These are phyloP conservation scores for Agrostemma githago DNA, from an alignment of 148 eudicot genomes.

Conservation along the genomic window DNA sequence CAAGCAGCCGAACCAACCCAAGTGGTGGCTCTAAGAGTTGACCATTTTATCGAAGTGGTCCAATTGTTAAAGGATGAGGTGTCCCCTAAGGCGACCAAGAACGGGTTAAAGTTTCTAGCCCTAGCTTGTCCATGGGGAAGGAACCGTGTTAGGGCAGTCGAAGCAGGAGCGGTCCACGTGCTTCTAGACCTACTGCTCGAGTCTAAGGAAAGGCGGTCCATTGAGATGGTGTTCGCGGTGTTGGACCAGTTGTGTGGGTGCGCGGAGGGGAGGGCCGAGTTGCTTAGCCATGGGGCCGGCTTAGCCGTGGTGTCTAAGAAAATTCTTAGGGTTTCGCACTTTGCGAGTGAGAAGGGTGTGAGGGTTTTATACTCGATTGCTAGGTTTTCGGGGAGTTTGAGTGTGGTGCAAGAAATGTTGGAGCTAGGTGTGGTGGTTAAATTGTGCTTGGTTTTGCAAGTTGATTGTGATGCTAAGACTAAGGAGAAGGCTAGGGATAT, in stretches of 20 bases:
- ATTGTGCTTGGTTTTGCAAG: slow-evolving; percentile 61
- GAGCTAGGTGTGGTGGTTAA: slow-evolving; percentile 62
- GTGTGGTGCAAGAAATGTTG: slow-evolving; percentile 57
- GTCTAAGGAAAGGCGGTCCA: slow-evolving; percentile 30
- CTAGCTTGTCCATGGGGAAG: slow-evolving; percentile 45
- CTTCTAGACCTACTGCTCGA: slow-evolving; percentile 43
- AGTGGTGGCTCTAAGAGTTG: slow-evolving; percentile 20
- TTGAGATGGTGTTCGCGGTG: slow-evolving; percentile 47
- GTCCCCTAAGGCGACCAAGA: slow-evolving; percentile 41
- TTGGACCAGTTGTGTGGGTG: slow-evolving; percentile 56
- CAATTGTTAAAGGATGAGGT: slow-evolving; percentile 40
- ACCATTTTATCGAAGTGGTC: slow-evolving; percentile 40
- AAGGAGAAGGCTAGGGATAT: slow-evolving; percentile 62
- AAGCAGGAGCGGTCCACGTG: slow-evolving; percentile 32
- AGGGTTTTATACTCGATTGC: slow-evolving; percentile 43
- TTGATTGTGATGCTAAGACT: slow-evolving; percentile 53
- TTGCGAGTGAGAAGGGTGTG: slow-evolving; percentile 55
- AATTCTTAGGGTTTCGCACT: slow-evolving; percentile 57
- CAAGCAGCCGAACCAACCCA: slow-evolving; percentile 41
- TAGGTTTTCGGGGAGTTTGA: slow-evolving; percentile 34
- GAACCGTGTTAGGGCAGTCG: slow-evolving; percentile 46
- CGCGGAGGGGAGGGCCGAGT: slow-evolving; percentile 65
- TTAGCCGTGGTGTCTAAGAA: slow-evolving; percentile 31
- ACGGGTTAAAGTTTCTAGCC: slow-evolving; percentile 41
- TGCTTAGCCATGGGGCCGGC: slow-evolving; percentile 57